Conservation (phyloP, 352 stramenopile genomes). For the Pythium scleroteichum region DNA sequence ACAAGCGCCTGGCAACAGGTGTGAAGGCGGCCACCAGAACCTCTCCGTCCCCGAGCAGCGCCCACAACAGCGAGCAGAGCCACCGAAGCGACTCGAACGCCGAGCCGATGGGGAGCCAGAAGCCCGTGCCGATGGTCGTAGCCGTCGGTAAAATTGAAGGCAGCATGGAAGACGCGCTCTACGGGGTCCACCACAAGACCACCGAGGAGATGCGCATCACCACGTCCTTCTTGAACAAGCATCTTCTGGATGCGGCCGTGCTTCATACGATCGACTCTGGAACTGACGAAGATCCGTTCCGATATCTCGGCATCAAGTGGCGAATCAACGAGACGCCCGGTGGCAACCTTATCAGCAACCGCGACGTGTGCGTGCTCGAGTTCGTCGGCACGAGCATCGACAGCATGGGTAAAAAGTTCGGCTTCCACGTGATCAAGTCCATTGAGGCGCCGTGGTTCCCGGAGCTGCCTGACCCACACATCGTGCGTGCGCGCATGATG, state of each 20-base stretch:
- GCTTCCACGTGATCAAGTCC: slow-evolving; percentile 52
- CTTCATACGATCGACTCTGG: slow-evolving; percentile 42
- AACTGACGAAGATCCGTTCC: slow-evolving; percentile 44
- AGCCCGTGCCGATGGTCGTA: slow-evolving; percentile 40
- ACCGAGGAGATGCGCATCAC: slow-evolving; percentile 51
- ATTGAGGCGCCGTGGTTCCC: slow-evolving; percentile 46
- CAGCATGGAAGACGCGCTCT: slow-evolving; percentile 47
- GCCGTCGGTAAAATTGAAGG: slow-evolving; percentile 47
- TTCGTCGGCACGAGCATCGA: slow-evolving; percentile 46
- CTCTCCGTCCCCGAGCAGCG: slow-evolving; percentile 1
- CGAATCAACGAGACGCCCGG: slow-evolving; percentile 28
- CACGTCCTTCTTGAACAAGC: slow-evolving; percentile 37
- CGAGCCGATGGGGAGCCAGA: neutral
- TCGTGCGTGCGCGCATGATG: slow-evolving; percentile 51
- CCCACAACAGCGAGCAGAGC: slow-evolving; percentile 25
- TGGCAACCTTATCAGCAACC: slow-evolving; percentile 41
- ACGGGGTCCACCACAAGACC: slow-evolving; percentile 52
- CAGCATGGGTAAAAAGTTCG: slow-evolving; percentile 37
- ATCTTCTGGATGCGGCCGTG: slow-evolving; percentile 45
- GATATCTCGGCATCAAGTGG: slow-evolving; percentile 61
- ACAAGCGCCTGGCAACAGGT: slow-evolving; percentile 13
- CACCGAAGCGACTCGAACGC: slow-evolving; percentile 1
- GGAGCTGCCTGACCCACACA: slow-evolving; percentile 30
- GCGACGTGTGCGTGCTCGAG: slow-evolving; percentile 53
- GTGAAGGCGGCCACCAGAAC: neutral